Base-by-base conservation (phyloP, 179 eudicot species). In the Beta macrorhiza region DNA sequence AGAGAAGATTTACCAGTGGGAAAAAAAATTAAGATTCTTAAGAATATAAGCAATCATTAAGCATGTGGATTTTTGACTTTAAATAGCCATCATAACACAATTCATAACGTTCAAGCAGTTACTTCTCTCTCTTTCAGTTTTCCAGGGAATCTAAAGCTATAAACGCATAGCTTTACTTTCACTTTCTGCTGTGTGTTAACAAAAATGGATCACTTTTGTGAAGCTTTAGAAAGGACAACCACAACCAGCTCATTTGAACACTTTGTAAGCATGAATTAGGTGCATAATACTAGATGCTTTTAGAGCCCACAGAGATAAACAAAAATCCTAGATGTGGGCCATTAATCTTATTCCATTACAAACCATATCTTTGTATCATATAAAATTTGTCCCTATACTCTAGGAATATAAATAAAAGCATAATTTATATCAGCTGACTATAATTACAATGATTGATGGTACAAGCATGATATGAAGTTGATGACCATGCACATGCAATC, bases 261-360 rank as follows among this genome's bases (percentile, higher is more conserved):
- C 87, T 83, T 87, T 83, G 84, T 58, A 67, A 85, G 90, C 87
- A 87, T 83, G 83, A 79, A 61, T 72, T 82, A 83, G 82, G 84
- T 79, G 76, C 74, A 83, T 79, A 64, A 85, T 74, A 67, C 49
- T 76, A 72, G 78, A 82, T 83, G 82, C 78, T 73, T 83, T 76
- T 72, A 74, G 86, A 80, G 82, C 86, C 88, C 90, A 87, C 84
- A 55, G 47, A 71, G 73, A 77, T 83, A 74, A 85, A 78, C 83
- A 87, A 79, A 87, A 82, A 65, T 82, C 82, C 79, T 71, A 22
- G 56, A 61, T 67, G 75, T 83, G 84, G 90, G 85, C 80, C 88
- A 85, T 10, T 76, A 78, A 78, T 81, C 80, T 71, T 79, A 79
- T 81, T 84, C 77, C 81, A 78, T 75, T 64, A 78, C 47, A 78